Conservation (phyloP, 2,329 filamentous ascomycete species). For the Tolypocladium cylindrosporum region DNA sequence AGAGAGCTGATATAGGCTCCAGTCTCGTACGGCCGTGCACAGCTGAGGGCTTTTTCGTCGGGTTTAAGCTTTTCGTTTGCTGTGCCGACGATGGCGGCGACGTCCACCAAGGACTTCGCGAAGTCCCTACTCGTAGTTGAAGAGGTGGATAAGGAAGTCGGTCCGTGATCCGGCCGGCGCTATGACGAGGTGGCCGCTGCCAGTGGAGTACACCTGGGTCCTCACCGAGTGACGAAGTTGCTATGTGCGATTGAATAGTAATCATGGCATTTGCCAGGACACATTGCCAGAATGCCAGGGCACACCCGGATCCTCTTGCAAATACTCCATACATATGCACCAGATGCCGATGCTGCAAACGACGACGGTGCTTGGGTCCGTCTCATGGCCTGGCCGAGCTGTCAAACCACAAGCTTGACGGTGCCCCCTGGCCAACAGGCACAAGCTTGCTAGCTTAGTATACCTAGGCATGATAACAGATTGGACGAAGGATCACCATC, state of each 20-base stretch:
- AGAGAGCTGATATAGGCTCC: background rate
- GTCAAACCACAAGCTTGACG: background rate
- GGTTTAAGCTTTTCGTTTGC: background rate
- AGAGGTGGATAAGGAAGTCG: no score
- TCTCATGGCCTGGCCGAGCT: background rate
- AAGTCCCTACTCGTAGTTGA: no score
- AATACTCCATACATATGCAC: background rate
- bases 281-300: background rate
- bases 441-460: background rate
- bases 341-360: background rate
- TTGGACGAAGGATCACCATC: background rate
- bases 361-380: background rate
- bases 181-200: background rate
- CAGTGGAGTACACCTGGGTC: background rate
- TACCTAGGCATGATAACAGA: background rate
- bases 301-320: background rate
- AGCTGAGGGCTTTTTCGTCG: background rate
- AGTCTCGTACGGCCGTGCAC: background rate
- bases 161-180: background rate
- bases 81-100: background rate
- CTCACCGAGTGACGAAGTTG: background rate
- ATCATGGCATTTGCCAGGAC: background rate
- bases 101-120: no score
- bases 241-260: background rate
- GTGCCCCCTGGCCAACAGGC: no score